phyloP scores from a whole-genome alignment of 2,329 filamentous ascomycete species.

The Alternaria sp. region DNA sequence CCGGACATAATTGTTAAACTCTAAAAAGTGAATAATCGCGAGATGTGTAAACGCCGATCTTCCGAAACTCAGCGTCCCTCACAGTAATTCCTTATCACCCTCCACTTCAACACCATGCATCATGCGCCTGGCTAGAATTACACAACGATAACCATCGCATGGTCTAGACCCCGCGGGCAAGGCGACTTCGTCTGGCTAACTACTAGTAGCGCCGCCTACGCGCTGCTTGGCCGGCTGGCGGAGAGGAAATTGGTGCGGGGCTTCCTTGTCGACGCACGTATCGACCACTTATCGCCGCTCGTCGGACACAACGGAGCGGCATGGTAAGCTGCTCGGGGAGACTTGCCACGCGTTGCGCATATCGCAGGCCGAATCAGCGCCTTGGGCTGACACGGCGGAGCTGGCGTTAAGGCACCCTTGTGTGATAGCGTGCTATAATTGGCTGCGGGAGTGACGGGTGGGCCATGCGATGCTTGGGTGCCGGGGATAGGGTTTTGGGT shows the following conservation, averaged over 20 bases:
- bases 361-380: constrained; percentile 26
- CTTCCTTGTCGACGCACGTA: constrained; percentile 20
- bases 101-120: constrained; percentile 21
- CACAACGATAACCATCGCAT: constrained; percentile 15
- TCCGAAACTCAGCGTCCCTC: constrained; percentile 9
- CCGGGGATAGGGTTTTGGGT: constrained; percentile 31
- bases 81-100: constrained; percentile 5
- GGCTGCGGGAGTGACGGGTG: constrained; percentile 1
- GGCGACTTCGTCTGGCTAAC: constrained; percentile 9
- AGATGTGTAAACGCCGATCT: constrained; percentile 18
- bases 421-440: constrained; percentile 3
- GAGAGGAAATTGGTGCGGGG: constrained; percentile 19
- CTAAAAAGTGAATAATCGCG: not conserved
- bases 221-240: constrained; percentile 31
- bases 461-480: constrained; percentile 15
- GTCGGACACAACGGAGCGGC: constrained; percentile 15
- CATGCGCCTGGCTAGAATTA: constrained; percentile 14
- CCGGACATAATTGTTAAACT: not conserved
- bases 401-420: constrained; percentile 14
- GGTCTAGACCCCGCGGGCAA: constrained; percentile 30
- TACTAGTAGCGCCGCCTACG: constrained; percentile 5
- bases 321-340: constrained; percentile 19
- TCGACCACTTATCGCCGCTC: constrained; percentile 25
- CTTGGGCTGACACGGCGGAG: constrained; percentile 14
- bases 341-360: constrained; percentile 32